Evolutionary conservation across 805 yeast species (phyloP), one percentile per base, ranked within the genome.

Genomic region (Lipomyces sp.): DNA sequence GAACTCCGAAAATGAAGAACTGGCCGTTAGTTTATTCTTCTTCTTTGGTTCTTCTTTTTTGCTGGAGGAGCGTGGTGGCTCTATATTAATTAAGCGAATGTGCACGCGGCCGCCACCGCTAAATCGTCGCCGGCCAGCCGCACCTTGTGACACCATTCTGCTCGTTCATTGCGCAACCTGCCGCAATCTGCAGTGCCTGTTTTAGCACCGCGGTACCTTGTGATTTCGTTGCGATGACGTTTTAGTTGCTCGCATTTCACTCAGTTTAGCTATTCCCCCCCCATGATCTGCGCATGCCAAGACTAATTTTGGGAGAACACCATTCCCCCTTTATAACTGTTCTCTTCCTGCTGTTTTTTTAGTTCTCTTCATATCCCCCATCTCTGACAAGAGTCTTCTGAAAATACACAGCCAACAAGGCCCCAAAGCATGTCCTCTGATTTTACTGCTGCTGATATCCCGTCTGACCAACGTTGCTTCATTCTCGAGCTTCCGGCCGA

Each of bases 401-500:
- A 2, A 5, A 37, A 37, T 4, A 37, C 8, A 10, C 4, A 37
- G 13, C 42, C 13, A 37, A 37, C 15, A 37, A 37, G 15, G 5
- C 48, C n/a, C n/a, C 48, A 4, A 42, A 42, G 48, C 24, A 42
- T 42, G 48, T 15, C 48, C 48, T 42, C 48, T 42, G 48, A n/a
- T 42, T 15, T 7, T 42, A 15, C 24, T 42, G 2, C 6, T n/a
- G 6, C 48, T 42, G 15, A n/a, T 42, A 4, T 33, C 2, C 7
- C 55, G 8, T 6, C 55, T n/a, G 24, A 61, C 11, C 30, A 51
- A 51, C 34, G 34, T 15, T 51, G 54, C 29, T 63, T 58, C 55
- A 53, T 67, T 34, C 57, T 53, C 59, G 50, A 57, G 6, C 64
- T 67, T 33, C 70, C 70, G 24, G 59, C 48, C n/a, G 70, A 67